Conservation (phyloP, 2,329 filamentous ascomycete genomes). For the Cryphonectria carpinicola region DNA sequence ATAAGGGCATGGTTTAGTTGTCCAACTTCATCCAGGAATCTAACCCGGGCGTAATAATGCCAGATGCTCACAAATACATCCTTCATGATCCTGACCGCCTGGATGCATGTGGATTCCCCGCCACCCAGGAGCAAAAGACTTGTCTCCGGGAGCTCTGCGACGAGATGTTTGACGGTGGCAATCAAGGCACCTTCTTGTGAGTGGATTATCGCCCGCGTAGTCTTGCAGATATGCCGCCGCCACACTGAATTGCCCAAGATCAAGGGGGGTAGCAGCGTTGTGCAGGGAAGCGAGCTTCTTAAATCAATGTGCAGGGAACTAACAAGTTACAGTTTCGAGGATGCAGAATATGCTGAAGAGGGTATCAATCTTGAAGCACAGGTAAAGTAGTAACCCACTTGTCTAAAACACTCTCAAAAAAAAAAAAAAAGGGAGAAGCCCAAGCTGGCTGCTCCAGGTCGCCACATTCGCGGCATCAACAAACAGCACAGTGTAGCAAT, state of each 20-base stretch:
- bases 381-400: neutral
- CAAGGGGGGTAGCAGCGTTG: neutral
- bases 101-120: neutral
- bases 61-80: neutral
- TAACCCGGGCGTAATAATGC: neutral
- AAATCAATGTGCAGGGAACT: neutral
- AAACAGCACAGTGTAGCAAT: neutral
- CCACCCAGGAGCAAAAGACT: neutral
- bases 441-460: neutral
- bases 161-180: neutral
- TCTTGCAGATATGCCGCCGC: neutral
- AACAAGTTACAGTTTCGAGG: neutral
- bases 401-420: neutral
- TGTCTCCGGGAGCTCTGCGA: neutral
- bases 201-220: neutral
- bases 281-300: neutral
- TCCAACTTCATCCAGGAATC: too few species aligned
- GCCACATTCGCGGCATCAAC: neutral
- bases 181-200: neutral
- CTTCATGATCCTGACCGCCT: neutral
- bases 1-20: neutral
- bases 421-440: too few species aligned
- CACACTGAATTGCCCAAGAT: neutral
- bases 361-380: neutral
- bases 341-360: neutral